Conservation (phyloP, 495 filamentous ascomycete genomes). For the Sporormia fimetaria region DNA sequence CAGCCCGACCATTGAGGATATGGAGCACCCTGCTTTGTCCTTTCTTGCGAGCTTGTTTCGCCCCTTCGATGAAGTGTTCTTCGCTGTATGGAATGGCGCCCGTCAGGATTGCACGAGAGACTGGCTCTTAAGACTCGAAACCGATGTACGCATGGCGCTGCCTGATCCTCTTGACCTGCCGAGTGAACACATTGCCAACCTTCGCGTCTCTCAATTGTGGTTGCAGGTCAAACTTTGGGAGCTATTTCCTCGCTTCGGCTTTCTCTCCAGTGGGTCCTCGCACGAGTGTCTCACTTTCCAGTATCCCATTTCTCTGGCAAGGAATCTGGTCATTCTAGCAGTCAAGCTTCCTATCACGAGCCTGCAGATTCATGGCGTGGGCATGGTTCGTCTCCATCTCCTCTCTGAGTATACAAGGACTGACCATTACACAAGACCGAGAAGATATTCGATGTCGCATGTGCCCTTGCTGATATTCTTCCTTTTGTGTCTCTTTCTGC, state of each 20-base stretch:
- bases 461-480: constrained; percentile 13
- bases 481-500: constrained; percentile 4
- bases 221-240: constrained; percentile 17
- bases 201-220: constrained; percentile 17
- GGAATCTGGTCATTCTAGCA: constrained; percentile 7
- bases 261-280: constrained; percentile 11
- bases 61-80: constrained; percentile 12
- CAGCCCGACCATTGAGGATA: constrained; percentile 1
- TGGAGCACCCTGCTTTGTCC: background rate
- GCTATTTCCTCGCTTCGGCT: constrained; percentile 17
- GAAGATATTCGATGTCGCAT: constrained; percentile 16
- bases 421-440: constrained; percentile 5
- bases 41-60: constrained; percentile 6
- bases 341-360: constrained; percentile 9
- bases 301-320: constrained; percentile 10
- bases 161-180: constrained; percentile 3
- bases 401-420: background rate
- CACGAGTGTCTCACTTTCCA: constrained; percentile 14
- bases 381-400: constrained; percentile 4
- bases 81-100: constrained; percentile 13
- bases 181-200: constrained; percentile 12
- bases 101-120: constrained; percentile 9
- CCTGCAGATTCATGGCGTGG: constrained; percentile 13
- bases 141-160: constrained; percentile 10
- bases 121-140: constrained; percentile 7